Conservation (phyloP, 2,329 filamentous ascomycete species). For the Elsinoe ampelina region DNA sequence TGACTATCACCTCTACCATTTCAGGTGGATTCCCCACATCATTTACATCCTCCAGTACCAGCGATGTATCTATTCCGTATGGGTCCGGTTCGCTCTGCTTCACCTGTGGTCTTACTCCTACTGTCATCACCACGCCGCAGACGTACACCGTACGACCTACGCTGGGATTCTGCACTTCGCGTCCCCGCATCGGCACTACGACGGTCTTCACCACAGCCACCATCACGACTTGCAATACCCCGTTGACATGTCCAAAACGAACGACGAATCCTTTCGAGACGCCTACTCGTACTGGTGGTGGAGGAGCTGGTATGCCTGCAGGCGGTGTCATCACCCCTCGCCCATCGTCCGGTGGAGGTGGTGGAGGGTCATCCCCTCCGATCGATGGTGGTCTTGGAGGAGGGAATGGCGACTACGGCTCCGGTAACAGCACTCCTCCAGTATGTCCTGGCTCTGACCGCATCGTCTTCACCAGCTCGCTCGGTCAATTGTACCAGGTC, state of each 20-base stretch:
- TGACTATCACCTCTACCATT: constrained; percentile 6
- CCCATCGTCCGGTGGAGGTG: background rate
- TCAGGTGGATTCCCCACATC: background rate
- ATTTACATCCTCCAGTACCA: background rate
- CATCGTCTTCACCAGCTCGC: constrained; percentile 19
- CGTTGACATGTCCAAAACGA: constrained; percentile 21
- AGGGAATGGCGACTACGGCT: constrained; percentile 8
- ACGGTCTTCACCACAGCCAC: constrained; percentile 26
- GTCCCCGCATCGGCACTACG: constrained; percentile 21
- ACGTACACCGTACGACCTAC: constrained; percentile 1
- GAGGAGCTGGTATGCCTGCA: background rate
- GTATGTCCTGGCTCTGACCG: constrained; percentile 22
- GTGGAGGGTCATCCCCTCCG: constrained; percentile 1
- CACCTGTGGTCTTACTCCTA: constrained; percentile 24
- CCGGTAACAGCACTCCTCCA: constrained; percentile 17
- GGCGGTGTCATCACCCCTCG: constrained; percentile 7
- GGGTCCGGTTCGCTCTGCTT: constrained; percentile 21
- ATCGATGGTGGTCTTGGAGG: constrained; percentile 10
- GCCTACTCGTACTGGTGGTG: background rate
- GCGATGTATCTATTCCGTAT: background rate
- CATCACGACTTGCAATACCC: constrained; percentile 24
- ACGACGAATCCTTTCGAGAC: constrained; percentile 8
- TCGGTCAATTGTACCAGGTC: constrained; percentile 24
- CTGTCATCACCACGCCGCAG: constrained; percentile 16
- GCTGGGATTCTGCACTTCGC: constrained; percentile 15